phyloP scores from a whole-genome alignment of 73 alveolate genomes.

The Paramecium caudatum region DNA sequence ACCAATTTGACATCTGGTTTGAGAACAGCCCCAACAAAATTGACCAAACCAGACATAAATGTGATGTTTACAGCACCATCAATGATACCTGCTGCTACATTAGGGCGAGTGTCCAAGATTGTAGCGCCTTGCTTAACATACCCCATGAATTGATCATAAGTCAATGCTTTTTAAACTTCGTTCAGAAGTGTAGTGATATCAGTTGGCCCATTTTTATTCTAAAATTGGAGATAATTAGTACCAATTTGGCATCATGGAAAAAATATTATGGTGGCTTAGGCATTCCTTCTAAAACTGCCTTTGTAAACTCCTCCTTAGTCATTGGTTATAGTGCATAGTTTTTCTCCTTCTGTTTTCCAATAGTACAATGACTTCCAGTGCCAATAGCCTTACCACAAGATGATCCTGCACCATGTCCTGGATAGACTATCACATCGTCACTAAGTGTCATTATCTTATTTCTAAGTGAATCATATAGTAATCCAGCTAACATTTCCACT shows the following conservation, averaged over 20 bases:
- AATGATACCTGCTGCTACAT: conserved; percentile 55
- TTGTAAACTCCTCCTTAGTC: conserved; percentile 70
- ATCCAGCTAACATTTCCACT: conserved; percentile 76
- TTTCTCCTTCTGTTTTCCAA: conserved; percentile 63
- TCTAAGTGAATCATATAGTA: conserved; percentile 77
- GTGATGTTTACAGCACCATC: conserved; percentile 74
- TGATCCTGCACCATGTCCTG: conserved; percentile 82
- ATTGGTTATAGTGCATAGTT: conserved; percentile 70
- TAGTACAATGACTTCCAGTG: conserved; percentile 68
- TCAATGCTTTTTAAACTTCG: conserved; percentile 66
- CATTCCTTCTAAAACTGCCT: conserved; percentile 35
- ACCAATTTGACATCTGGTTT: conserved; percentile 69
- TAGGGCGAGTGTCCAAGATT: conserved; percentile 64
- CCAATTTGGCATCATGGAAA: conserved; percentile 68
- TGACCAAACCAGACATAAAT: conserved; percentile 71
- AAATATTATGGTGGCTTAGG: conserved; percentile 76
- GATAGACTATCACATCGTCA: conserved; percentile 73
- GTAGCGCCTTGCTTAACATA: conserved; percentile 64
- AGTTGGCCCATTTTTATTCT: conserved; percentile 59
- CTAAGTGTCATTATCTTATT: conserved; percentile 63
- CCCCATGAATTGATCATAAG: conserved; percentile 50
- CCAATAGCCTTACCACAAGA: conserved; percentile 78
- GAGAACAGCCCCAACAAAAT: conserved; percentile 73
- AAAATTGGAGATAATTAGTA: not conserved
- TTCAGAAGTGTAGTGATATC: conserved; percentile 9